Conservation (phyloP, 495 filamentous ascomycete genomes). For the Hypoxylon lenormandii region DNA sequence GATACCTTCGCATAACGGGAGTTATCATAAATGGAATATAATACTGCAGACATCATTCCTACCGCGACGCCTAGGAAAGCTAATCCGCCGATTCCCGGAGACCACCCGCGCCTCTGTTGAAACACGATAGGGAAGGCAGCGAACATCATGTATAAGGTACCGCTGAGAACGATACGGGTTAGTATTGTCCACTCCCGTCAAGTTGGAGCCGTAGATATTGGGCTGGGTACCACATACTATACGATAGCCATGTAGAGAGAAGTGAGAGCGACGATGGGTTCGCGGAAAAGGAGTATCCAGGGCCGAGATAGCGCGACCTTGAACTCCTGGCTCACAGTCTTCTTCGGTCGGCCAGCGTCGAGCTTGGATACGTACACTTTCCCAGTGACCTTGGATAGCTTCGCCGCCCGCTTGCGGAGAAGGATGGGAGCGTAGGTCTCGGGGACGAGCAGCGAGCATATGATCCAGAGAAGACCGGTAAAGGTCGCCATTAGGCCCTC, state of each 20-base stretch:
- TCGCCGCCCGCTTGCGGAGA: constrained; percentile 74
- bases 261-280: constrained; percentile 84
- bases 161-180: constrained; percentile 50
- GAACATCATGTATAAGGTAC: constrained; percentile 89
- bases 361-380: constrained; percentile 68
- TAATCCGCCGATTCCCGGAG: constrained; percentile 77
- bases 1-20: constrained; percentile 66
- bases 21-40: constrained; percentile 76
- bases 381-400: constrained; percentile 74
- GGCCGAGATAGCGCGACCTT: constrained; percentile 71
- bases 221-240: constrained; percentile 60
- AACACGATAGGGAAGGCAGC: constrained; percentile 89
- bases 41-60: constrained; percentile 76
- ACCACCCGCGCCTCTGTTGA: constrained; percentile 74
- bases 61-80: constrained; percentile 84
- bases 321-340: constrained; percentile 59
- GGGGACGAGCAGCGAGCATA: constrained; percentile 75
- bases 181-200: background rate
- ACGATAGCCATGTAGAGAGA: constrained; percentile 82
- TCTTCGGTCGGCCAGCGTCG: constrained; percentile 69
- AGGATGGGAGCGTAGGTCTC: constrained; percentile 84
- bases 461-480: constrained; percentile 71
- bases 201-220: constrained; percentile 46
- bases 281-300: constrained; percentile 77
- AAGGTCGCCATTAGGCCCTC: constrained; percentile 76